A percentile compares a stretch with the other conserved stretches of the same genome.
Conservation (phyloP, 2,329 filamentous ascomycete genomes). For the Phoma sp. region DNA sequence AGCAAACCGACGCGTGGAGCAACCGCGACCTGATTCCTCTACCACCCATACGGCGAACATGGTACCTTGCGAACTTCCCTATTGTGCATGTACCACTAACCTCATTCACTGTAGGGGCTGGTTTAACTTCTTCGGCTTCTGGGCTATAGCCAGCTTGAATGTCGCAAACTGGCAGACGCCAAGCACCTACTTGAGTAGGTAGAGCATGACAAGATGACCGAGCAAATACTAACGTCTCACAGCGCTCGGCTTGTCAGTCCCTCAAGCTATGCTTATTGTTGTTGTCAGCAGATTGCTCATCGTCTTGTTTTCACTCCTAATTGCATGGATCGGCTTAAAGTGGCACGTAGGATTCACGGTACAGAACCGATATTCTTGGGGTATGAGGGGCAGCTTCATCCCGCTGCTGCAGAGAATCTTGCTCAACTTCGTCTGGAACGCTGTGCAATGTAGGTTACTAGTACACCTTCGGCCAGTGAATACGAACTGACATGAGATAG, state of each 20-base stretch:
- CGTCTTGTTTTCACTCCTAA: constrained; percentile 52
- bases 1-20: constrained; percentile 54
- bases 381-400: constrained; percentile 57
- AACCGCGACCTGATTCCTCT: constrained; percentile 50
- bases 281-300: constrained; percentile 53
- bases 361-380: constrained; percentile 59
- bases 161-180: constrained; percentile 57
- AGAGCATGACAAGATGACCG: background rate
- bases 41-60: constrained; percentile 49
- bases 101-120: constrained; percentile 22
- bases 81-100: background rate
- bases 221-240: constrained; percentile 2
- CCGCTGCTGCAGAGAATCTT: constrained; percentile 56
- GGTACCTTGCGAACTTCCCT: constrained; percentile 21
- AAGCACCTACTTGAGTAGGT: constrained; percentile 53
- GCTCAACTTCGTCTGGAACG: constrained; percentile 60
- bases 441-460: constrained; percentile 52
- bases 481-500: constrained; percentile 22
- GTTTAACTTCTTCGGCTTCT: constrained; percentile 53
- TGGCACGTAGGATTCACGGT: constrained; percentile 61
- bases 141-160: constrained; percentile 51
- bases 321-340: constrained; percentile 56
- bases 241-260: constrained; percentile 56
- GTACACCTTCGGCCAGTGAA: background rate
- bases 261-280: constrained; percentile 57